Conservation (phyloP, 306 rosid species). For the Benincasa hispida region DNA sequence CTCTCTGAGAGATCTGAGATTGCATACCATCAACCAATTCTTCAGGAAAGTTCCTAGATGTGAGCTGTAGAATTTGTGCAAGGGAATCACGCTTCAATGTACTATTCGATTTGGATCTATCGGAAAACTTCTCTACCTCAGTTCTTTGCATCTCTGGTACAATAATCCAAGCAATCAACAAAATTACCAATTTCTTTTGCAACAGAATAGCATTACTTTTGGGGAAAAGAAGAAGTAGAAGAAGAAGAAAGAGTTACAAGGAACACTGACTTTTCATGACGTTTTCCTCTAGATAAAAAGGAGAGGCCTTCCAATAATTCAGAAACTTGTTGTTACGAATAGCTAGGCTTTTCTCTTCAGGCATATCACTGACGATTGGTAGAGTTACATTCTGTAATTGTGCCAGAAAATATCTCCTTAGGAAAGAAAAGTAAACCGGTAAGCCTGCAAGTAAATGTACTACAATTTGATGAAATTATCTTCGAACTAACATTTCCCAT, state of each 20-base stretch:
- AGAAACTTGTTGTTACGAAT: background rate
- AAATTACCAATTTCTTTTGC: background rate
- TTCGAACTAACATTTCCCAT: background rate
- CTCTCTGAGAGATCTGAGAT: background rate
- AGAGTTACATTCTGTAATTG: conserved; percentile 9
- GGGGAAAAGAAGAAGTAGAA: too few relatives aligned
- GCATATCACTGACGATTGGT: background rate
- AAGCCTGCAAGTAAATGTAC: background rate
- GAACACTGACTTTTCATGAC: conserved; percentile 1
- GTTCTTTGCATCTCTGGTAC: background rate
- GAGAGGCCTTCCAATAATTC: conserved; percentile 9
- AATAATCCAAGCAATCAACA: background rate
- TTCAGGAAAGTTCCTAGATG: conserved; percentile 10
- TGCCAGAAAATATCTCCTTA: background rate
- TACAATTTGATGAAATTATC: background rate
- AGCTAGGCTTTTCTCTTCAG: background rate
- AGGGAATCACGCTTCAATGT: conserved; percentile 5
- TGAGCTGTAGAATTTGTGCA: conserved; percentile 5
- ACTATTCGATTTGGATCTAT: background rate
- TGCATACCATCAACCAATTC: conserved; percentile 12
- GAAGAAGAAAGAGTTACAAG: background rate
- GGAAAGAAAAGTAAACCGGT: background rate
- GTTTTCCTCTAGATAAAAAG: conserved; percentile 11
- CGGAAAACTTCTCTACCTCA: conserved; percentile 8
- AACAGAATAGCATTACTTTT: background rate